Percentiles rank a stretch among this genome's conserved stretches.
Conservation (phyloP, 1,284 basidiomycete genomes). For the Cutaneotrichosporon daszewskae region DNA sequence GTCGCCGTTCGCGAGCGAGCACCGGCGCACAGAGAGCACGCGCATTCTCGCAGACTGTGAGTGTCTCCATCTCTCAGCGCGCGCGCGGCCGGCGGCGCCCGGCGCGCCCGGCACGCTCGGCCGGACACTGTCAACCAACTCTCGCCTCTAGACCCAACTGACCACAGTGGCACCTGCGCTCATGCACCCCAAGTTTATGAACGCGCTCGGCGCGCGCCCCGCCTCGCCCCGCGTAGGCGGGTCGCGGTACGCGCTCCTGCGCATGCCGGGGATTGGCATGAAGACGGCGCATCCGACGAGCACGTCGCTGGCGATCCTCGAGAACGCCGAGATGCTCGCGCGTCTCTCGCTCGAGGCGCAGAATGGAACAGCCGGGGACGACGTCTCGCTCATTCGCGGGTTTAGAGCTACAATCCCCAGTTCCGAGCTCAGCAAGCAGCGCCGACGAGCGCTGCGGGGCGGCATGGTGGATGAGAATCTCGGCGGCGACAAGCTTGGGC, state of each 20-base stretch:
- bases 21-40: conserved; percentile 40
- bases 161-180: conserved; percentile 74
- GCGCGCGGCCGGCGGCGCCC: no score
- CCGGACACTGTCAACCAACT: no score
- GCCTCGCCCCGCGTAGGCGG: background rate
- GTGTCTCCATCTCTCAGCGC: no score
- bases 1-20: conserved; percentile 38
- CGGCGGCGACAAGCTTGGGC: conserved; percentile 61
- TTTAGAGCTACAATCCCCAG: conserved; percentile 89
- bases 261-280: conserved; percentile 56
- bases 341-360: conserved; percentile 58
- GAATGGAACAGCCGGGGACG: conserved; percentile 48
- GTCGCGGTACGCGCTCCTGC: conserved; percentile 46
- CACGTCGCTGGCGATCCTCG: conserved; percentile 73
- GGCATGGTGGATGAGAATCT: conserved; percentile 55
- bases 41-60: conserved; percentile 45
- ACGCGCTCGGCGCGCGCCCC: background rate
- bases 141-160: no score
- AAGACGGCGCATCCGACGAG: conserved; percentile 58
- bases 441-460: conserved; percentile 66
- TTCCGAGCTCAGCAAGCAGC: conserved; percentile 66
- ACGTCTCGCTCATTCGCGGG: conserved; percentile 62
- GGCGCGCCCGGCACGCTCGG: no score
- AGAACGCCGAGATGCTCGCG: conserved; percentile 73
- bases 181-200: conserved; percentile 61